Evolutionary conservation across 305 asterid genomes (phyloP).

Genomic region (Caryopteris hybrid): DNA sequence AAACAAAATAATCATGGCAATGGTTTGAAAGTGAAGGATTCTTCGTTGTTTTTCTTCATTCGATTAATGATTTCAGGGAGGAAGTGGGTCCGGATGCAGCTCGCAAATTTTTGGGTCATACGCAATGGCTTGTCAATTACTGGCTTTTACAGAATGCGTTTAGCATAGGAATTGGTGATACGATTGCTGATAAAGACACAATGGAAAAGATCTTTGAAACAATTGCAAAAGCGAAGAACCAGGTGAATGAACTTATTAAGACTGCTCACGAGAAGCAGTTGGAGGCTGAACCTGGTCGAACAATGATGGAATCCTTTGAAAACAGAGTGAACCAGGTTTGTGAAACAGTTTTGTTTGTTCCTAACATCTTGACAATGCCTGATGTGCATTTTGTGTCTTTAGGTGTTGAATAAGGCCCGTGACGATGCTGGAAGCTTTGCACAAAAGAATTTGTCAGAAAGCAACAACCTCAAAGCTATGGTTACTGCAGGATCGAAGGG

Average conservation of each 20-base stretch:
- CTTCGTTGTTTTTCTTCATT: constrained; percentile 1
- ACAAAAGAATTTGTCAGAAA: constrained; percentile 91
- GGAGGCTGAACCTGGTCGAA: constrained; percentile 99
- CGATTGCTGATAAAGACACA: constrained; percentile 94
- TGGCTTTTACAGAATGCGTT: constrained; percentile 97
- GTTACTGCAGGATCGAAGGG: constrained; percentile 99
- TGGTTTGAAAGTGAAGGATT: background rate
- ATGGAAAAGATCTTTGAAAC: constrained; percentile 88
- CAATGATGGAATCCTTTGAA: constrained; percentile 95
- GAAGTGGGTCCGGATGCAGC: constrained; percentile 99
- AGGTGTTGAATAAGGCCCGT: constrained; percentile 99
- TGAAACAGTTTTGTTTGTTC: constrained; percentile 11
- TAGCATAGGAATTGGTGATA: constrained; percentile 99
- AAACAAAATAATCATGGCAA: background rate
- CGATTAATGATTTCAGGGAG: constrained; percentile 57
- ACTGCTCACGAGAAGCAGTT: constrained; percentile 65
- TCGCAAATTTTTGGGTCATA: constrained; percentile 97
- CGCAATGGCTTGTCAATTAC: constrained; percentile 99
- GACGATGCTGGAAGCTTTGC: constrained; percentile 99
- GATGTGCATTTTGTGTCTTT: constrained; percentile 23
- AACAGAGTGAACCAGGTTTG: constrained; percentile 96
- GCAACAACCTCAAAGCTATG: constrained; percentile 98
- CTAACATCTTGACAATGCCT: constrained; percentile 12
- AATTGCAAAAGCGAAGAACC: constrained; percentile 79
- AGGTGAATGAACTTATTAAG: constrained; percentile 86